phyloP scores from a whole-genome alignment of 352 stramenopile species.

The Phytophthora foliorum region DNA sequence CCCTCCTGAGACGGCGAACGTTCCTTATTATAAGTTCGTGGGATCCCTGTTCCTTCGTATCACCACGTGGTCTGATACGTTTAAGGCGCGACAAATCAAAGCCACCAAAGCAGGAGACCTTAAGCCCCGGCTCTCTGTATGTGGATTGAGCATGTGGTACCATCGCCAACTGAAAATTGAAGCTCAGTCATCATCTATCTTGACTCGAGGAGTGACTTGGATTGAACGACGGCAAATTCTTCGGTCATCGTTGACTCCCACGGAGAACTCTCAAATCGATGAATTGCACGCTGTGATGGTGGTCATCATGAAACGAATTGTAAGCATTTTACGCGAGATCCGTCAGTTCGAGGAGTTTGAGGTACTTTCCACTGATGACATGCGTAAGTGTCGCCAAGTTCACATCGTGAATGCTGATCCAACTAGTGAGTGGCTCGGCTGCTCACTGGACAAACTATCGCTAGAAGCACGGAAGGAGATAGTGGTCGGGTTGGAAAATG shows the following conservation, averaged over 20 bases:
- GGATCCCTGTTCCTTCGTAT: conserved; percentile 56
- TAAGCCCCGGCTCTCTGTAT: conserved; percentile 6
- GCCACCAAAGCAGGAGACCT: neutral
- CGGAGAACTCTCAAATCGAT: conserved; percentile 71
- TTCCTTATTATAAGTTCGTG: conserved; percentile 67
- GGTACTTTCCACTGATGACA: conserved; percentile 51
- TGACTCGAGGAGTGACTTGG: conserved; percentile 37
- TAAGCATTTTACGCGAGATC: conserved; percentile 65
- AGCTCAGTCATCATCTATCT: conserved; percentile 3
- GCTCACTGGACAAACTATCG: conserved; percentile 63
- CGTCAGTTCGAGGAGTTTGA: conserved; percentile 73
- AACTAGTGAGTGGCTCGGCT: conserved; percentile 63
- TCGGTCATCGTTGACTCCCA: conserved; percentile 60
- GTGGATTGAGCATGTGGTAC: conserved; percentile 52
- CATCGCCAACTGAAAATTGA: conserved; percentile 27
- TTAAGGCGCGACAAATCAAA: neutral
- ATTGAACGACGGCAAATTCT: conserved; percentile 60
- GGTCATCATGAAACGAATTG: conserved; percentile 63
- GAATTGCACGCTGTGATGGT: conserved; percentile 62
- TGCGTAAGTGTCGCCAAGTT: conserved; percentile 56
- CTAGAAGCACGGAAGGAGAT: conserved; percentile 66
- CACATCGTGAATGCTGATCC: conserved; percentile 60
- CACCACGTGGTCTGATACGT: conserved; percentile 4
- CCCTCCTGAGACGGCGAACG: conserved; percentile 31
- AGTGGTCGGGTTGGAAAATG: conserved; percentile 69